Evolutionary conservation across 2,329 filamentous ascomycete genomes (phyloP), one percentile per base, ranked within the genome.

Genomic region (Hymenotorrendiella dingleyae): DNA sequence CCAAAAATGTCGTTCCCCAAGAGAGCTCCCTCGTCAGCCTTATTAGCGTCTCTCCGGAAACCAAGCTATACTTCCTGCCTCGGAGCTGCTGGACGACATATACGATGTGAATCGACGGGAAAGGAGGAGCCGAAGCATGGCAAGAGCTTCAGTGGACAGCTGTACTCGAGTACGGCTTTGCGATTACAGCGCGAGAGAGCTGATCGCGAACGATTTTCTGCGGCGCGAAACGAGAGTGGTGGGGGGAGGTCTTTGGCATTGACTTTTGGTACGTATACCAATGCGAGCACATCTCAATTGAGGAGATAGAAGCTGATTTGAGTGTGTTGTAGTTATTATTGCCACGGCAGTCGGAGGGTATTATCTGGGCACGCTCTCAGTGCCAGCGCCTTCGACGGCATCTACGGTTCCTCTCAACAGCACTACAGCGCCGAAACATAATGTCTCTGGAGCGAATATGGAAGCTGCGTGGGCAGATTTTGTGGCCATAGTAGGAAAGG

Each of bases 401-500:
- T 84, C 80, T 52, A 84, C 81, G 9, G 64, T 79, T 3, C 77
- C 80, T 20, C 70, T 84, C 6, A 61, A 62, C 47, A 68, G 71
- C 39, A 67, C 71, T 9, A 66, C 56, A 21, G 60, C 71, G n/a
- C 74, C 74, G 8, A 65, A 64, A 53, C 76, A 82, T 63, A 76
- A 81, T 54, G 70, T 70, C 41, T 73, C 73, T 49, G 71, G 76
- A 45, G 70, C 76, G 54, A 82, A 84, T 57, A 73, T 85, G 56
- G 76, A 83, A 64, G 78, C 81, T 20, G 78, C 80, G 3, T 84
- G 81, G 81, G 67, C 76, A n/a, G 80, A 85, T 63, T 82, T 85
- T 47, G 72, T 73, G 42, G 71, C 70, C 42, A 72, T 84, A 36
- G 72, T 84, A 3, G 81, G 81, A 51, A 70, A 73, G 58, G 77